Evolutionary conservation across 2,329 filamentous ascomycete genomes (phyloP), one percentile per base, ranked within the genome.

Genomic region (Phialemonium atrogriseum): DNA sequence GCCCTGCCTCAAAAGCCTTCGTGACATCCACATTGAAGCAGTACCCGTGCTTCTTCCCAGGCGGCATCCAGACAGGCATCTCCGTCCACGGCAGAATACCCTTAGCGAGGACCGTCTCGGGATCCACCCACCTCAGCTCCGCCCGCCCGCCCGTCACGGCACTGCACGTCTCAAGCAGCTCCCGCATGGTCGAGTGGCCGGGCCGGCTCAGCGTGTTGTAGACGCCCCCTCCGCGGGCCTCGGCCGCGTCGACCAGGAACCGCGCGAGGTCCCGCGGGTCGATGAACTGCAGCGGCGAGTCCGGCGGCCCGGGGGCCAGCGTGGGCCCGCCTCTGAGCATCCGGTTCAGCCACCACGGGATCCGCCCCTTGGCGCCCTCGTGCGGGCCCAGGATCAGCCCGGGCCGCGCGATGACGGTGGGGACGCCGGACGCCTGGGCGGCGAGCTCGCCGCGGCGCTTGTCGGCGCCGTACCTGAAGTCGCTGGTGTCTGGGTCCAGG

Each of bases 281-380:
- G 11, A 35, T 18, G n/a, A 30, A 35, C 16, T 35, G 36, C 16
- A 36, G 21, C n/a, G 22, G 5, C 5, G 23, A 24, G 14, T 38
- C 33, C 19, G 17, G 7, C 13, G 36, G 36, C 11, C 33, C 33
- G 7, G 33, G 33, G 6, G 27, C 36, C 14, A 36, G 24, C 14
- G 36, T 38, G 4, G 14, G 28, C 4, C 33, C 36, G 14, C 33
- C 28, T 5, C 36, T 22, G 14, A 24, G 29, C 14, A 39, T 11
- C 3, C 36, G 36, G 10, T 22, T 11, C 12, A 38, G 28, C 36
- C 36, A 39, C 28, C 30, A 39, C 7, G 28, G 27, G n/a, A 39
- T 18, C 13, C 36, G 28, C n/a, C n/a, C n/a, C 25, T 17, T 27
- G 13, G 25, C 33, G 10, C 20, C 18, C 10, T 35, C 15, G 12